phyloP scores from a whole-genome alignment of 2,329 filamentous ascomycete species.

The Ustulina deusta region DNA sequence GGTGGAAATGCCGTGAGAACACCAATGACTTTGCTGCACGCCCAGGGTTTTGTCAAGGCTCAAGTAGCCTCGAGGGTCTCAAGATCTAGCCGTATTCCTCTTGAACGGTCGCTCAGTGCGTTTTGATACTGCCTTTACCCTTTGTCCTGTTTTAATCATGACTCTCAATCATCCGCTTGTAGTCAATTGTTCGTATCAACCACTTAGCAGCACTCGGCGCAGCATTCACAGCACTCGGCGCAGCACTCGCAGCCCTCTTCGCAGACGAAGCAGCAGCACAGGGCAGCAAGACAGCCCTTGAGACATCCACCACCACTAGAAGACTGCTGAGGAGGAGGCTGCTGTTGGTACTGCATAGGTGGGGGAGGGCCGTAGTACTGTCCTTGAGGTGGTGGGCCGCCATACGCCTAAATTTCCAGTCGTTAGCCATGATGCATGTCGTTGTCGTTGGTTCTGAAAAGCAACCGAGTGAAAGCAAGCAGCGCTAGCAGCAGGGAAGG shows the following conservation, averaged over 20 bases:
- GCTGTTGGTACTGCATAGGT: constrained; percentile 61
- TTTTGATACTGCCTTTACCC: not conserved
- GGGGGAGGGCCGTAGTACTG: constrained; percentile 56
- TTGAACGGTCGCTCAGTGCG: not conserved
- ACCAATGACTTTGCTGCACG: not conserved
- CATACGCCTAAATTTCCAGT: constrained; percentile 53
- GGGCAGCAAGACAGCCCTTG: constrained; percentile 59
- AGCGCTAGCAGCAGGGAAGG: not conserved
- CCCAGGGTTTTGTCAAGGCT: not conserved
- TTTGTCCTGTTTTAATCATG: not conserved
- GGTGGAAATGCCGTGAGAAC: constrained; percentile 5
- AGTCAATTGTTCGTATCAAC: not conserved
- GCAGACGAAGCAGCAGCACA: constrained; percentile 65
- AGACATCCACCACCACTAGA: constrained; percentile 57
- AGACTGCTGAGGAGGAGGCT: constrained; percentile 53
- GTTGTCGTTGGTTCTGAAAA: not conserved
- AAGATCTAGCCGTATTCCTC: constrained; percentile 1
- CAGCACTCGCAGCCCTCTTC: constrained; percentile 65
- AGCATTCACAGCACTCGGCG: constrained; percentile 60
- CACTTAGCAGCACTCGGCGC: constrained; percentile 53
- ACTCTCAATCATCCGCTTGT: not conserved
- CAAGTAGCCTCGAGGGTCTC: constrained; percentile 1
- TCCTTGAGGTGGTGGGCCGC: constrained; percentile 54
- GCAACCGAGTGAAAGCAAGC: not conserved
- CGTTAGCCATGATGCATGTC: constrained; percentile 18